Evolutionary conservation across 768 basidiomycete genomes (phyloP).

Genomic region (Amanita subjunquillea): DNA sequence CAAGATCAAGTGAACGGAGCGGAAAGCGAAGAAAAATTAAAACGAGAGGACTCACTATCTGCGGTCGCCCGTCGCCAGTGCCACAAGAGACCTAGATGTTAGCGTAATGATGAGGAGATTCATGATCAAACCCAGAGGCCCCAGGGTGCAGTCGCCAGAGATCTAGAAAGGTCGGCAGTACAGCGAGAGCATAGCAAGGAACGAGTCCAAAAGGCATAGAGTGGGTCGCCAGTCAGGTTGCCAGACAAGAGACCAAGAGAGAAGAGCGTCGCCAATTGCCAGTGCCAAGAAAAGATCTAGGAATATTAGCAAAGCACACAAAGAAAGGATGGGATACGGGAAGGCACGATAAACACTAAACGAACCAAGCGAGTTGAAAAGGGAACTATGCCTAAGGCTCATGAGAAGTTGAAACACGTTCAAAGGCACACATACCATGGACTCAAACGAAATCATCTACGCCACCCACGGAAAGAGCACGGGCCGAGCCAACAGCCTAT

Average conservation of each 20-base stretch:
- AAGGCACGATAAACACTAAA: no score
- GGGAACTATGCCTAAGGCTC: neutral
- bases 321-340: no score
- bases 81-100: neutral
- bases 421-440: neutral
- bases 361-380: no score
- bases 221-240: no score
- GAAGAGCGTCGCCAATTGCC: neutral
- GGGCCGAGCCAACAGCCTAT: neutral
- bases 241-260: neutral
- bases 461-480: neutral
- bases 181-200: no score
- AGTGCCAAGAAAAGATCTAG: neutral
- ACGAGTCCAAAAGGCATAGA: no score
- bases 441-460: neutral
- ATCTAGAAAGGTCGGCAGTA: neutral
- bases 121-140: neutral
- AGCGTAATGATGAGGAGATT: neutral
- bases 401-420: neutral
- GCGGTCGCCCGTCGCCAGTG: neutral
- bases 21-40: neutral
- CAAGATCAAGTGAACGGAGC: neutral
- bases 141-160: neutral
- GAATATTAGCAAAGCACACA: no score
- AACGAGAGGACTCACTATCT: neutral